These are phyloP conservation scores for Ceriops tagal DNA, from an alignment of 345 rosid genomes.

Conservation along the genomic window DNA sequence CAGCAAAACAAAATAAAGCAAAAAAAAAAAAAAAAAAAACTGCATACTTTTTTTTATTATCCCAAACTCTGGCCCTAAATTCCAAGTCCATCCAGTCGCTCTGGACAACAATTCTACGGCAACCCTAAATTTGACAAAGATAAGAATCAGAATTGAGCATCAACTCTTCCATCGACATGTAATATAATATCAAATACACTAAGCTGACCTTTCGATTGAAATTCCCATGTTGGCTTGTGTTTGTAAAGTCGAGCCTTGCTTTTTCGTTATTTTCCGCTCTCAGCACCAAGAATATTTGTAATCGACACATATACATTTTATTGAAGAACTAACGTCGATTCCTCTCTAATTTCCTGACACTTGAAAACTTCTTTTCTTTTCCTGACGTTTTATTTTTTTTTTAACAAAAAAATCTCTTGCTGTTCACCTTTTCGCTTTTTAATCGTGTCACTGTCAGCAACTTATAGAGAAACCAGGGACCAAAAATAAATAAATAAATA, in stretches of 20 bases:
- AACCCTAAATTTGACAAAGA: not conserved
- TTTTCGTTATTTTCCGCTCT: not conserved
- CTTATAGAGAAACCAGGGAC: too few relatives aligned
- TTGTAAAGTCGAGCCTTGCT: not conserved
- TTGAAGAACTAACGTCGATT: too few relatives aligned
- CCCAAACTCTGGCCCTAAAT: not conserved
- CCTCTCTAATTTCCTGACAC: too few relatives aligned
- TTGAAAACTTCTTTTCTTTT: too few relatives aligned
- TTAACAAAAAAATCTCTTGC: too few relatives aligned
- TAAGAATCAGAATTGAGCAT: constrained; percentile 10
- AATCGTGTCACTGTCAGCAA: too few relatives aligned
- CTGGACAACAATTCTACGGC: constrained; percentile 9
- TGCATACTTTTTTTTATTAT: not conserved
- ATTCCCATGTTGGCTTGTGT: not conserved
- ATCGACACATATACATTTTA: not conserved
- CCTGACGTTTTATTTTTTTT: too few relatives aligned
- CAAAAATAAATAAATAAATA: too few relatives aligned
- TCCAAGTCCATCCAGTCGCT: constrained; percentile 22
- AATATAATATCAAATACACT: not conserved
- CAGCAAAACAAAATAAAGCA: not conserved
- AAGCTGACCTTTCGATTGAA: not conserved
- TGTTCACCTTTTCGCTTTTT: too few relatives aligned
- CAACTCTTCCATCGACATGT: not conserved
- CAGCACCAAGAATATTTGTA: not conserved
- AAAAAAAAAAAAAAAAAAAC: not conserved